A percentile compares a stretch with the other conserved stretches of the same genome.
Conservation (phyloP, 345 rosid genomes). For the Syzygium oleosum region DNA sequence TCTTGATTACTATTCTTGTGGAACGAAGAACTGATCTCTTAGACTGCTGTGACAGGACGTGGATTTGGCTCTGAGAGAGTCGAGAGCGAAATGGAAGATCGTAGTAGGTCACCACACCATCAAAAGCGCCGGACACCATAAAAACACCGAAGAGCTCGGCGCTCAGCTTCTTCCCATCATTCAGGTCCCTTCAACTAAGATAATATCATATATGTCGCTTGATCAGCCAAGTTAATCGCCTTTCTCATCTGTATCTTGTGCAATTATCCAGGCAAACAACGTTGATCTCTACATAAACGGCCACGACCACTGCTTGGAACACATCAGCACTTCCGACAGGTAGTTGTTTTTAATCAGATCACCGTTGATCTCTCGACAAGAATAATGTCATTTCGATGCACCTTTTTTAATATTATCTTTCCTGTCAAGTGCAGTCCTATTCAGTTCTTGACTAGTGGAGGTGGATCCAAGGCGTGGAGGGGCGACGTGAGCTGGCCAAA, state of each 20-base stretch:
- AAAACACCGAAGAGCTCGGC: conserved; percentile 26
- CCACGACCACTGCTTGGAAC: conserved; percentile 46
- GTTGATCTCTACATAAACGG: conserved; percentile 47
- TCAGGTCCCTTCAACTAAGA: conserved; percentile 11
- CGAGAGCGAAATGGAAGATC: conserved; percentile 38
- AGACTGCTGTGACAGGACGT: conserved; percentile 10
- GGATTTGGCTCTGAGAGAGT: conserved; percentile 23
- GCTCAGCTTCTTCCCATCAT: conserved; percentile 32
- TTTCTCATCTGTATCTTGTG: neutral
- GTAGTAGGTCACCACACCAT: conserved; percentile 50
- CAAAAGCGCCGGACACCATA: conserved; percentile 40
- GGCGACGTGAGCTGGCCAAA: conserved; percentile 25
- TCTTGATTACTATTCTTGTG: neutral
- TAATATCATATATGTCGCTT: neutral
- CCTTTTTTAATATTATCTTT: neutral
- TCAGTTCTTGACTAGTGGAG: conserved; percentile 74
- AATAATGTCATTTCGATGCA: neutral
- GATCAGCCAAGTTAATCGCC: neutral
- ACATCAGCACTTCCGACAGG: conserved; percentile 25
- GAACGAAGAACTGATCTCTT: neutral
- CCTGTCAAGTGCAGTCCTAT: conserved; percentile 19
- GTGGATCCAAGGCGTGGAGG: conserved; percentile 84
- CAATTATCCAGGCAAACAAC: conserved; percentile 19
- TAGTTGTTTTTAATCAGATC: neutral
- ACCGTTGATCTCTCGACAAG: neutral